Evolutionary conservation across 257 asterid genomes (phyloP).

Genomic region (Solanum corneliomulleri): DNA sequence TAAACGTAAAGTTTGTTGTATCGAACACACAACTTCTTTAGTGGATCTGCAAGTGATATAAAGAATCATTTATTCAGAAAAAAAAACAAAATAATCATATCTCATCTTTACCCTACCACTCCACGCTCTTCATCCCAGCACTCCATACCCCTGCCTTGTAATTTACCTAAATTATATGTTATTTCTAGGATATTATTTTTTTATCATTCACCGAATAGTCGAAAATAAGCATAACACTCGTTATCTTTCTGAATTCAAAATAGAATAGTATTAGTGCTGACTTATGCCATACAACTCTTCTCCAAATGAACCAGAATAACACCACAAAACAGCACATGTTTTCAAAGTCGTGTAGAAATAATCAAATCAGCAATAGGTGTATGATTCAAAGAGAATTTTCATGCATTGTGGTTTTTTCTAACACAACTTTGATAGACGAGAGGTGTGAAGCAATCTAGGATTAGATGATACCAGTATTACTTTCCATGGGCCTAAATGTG

Average conservation of each 20-base stretch:
- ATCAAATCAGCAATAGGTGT: background rate
- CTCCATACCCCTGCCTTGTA: background rate
- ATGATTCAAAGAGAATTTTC: background rate
- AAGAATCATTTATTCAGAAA: background rate
- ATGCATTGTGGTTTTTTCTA: background rate
- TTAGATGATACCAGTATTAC: background rate
- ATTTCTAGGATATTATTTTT: too few relatives aligned
- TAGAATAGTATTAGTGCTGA: background rate
- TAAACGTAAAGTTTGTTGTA: background rate
- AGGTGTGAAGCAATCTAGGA: background rate
- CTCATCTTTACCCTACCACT: background rate
- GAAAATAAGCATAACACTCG: background rate
- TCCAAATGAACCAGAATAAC: background rate
- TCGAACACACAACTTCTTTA: background rate
- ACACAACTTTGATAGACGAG: background rate
- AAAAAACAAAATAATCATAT: background rate
- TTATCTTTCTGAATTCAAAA: background rate
- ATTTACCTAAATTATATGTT: background rate
- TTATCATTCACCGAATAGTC: too few relatives aligned
- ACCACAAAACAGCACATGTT: background rate
- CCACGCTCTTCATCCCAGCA: background rate
- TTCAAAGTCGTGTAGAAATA: background rate
- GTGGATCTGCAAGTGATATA: background rate
- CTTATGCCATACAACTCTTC: background rate
- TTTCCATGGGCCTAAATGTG: background rate